Evolutionary conservation across 2,329 filamentous ascomycete genomes (phyloP), one percentile per base, ranked within the genome.

Genomic region (Botrytis hyacinthi): DNA sequence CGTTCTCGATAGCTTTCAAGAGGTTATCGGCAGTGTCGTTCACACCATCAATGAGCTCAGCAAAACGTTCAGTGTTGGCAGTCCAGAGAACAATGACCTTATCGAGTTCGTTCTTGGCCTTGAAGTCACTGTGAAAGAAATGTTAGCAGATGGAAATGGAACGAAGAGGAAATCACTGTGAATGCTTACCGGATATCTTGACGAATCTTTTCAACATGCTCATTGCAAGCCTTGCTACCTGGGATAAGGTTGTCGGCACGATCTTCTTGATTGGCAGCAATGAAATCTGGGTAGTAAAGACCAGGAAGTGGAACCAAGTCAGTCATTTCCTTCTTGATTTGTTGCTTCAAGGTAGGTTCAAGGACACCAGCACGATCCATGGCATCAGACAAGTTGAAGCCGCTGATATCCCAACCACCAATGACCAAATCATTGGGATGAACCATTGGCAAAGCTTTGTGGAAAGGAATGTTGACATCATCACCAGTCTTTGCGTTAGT

Each of bases 281-380:
- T 99, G 87, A 99, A 99, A 84, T 98, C 96, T 1, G 96, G 96
- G 84, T 99, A 99, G 89, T 99, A 99, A 85, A 98, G 92, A 84
- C 93, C 95, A 37, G 94, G 95, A 76, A 98, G 89, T 44, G 96
- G 96, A 79, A 91, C 91, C 90, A 98, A 93, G 79, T 87, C 86
- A 75, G 90, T 86, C 94, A 98, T 95, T 85, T 98, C 93, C 88
- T 98, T 97, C 84, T 90, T 91, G 79, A 99, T 92, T 80, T 93
- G 88, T 73, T 87, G 85, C 89, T 99, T 99, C 80, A 99, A 88
- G 44, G 93, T 91, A n/a, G 96, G 96, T 86, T 98, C 95, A 71
- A 99, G 90, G 71, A 99, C 96, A 82, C 92, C 90, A 78, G 96
- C 95, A 80, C 96, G 93, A 83, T 99, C 95, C 95, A 98, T 98